A percentile compares a stretch with the other conserved stretches of the same genome.
These are phyloP conservation scores for Backusella tuberculispora DNA, from an alignment of 192 early-diverging fungal genomes.

Conservation along the genomic window DNA sequence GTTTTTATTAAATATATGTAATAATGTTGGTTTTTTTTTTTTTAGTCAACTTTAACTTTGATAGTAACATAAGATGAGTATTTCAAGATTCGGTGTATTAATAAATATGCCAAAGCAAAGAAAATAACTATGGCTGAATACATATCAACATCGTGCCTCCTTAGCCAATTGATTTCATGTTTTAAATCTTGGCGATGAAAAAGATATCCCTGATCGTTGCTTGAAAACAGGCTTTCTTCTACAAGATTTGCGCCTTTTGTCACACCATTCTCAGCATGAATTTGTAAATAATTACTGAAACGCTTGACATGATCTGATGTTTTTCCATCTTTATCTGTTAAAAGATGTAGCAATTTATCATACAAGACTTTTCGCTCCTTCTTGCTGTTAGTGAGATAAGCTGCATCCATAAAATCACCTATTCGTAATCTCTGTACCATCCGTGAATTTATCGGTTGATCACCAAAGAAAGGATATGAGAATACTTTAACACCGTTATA, in stretches of 20 bases:
- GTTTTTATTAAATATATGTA: not conserved
- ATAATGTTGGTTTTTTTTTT: not conserved
- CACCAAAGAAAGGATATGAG: slow-evolving; percentile 34
- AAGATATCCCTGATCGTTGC: not conserved
- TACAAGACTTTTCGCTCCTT: not conserved
- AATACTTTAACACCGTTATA: slow-evolving; percentile 28
- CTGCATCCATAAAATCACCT: not conserved
- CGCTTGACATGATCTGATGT: not conserved
- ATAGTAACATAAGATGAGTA: not conserved
- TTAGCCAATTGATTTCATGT: slow-evolving; percentile 21
- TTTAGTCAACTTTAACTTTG: not conserved
- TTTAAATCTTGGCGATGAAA: slow-evolving; percentile 20
- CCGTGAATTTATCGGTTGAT: slow-evolving; percentile 26
- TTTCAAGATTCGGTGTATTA: not conserved
- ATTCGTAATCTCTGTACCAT: not conserved
- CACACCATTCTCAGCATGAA: slow-evolving; percentile 9
- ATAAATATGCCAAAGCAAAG: not conserved
- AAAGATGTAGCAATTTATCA: not conserved
- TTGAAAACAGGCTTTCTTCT: slow-evolving; percentile 25
- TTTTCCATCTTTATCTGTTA: not conserved
- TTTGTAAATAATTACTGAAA: slow-evolving; percentile 7
- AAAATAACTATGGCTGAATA: not conserved
- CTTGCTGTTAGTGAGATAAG: not conserved
- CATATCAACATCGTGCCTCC: slow-evolving; percentile 27
- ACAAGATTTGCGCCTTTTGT: slow-evolving; percentile 26